Percentiles rank a stretch among this genome's conserved stretches.
Conservation (phyloP, 2,329 filamentous ascomycete genomes). For the Penicillium sp. region DNA sequence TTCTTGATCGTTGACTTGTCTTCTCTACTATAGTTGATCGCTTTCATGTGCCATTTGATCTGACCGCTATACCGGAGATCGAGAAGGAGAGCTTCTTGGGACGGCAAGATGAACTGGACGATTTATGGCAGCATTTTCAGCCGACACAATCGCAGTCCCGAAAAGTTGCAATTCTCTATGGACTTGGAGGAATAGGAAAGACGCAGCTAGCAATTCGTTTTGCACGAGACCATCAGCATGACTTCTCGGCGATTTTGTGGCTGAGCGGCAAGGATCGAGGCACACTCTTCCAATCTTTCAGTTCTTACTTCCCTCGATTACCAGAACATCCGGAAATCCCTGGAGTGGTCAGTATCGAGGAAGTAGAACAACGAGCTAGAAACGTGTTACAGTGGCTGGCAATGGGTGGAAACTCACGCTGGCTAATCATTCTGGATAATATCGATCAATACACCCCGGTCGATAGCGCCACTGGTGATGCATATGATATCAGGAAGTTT, state of each 20-base stretch:
- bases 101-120: conserved; percentile 16
- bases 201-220: conserved; percentile 12
- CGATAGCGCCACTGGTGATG: conserved; percentile 6
- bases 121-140: conserved; percentile 17
- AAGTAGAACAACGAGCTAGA: conserved; percentile 14
- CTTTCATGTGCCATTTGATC: conserved; percentile 11
- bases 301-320: conserved; percentile 13
- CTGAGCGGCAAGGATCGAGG: conserved; percentile 23
- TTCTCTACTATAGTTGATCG: conserved; percentile 1
- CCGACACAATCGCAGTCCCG: conserved; percentile 5
- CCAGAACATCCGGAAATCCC: conserved; percentile 9
- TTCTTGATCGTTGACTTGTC: too few relatives aligned
- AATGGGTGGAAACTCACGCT: conserved; percentile 17
- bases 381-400: conserved; percentile 17
- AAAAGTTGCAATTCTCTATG: conserved; percentile 21
- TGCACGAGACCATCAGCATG: conserved; percentile 18
- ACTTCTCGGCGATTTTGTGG: conserved; percentile 29
- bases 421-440: conserved; percentile 33
- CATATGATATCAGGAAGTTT: conserved; percentile 31
- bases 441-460: conserved; percentile 23
- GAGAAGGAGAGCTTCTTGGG: conserved; percentile 15
- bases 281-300: conserved; percentile 22
- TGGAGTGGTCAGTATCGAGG: conserved; percentile 6
- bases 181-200: conserved; percentile 28
- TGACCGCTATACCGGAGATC: conserved; percentile 10